Base-by-base conservation (phyloP, 306 rosid genomes). In the Carpinus fangiana region DNA sequence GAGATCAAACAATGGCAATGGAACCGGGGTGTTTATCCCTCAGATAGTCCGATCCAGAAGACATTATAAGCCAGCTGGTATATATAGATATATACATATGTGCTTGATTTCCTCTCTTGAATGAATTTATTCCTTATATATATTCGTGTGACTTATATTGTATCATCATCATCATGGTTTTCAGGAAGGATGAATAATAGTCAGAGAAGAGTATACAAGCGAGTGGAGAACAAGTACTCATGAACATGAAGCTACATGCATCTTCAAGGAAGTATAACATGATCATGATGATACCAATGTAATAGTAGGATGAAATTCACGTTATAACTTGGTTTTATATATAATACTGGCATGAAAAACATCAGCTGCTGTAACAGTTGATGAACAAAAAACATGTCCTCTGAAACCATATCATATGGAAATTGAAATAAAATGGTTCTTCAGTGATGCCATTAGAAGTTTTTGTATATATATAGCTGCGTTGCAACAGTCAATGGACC, bases 21-120 rank as follows among this genome's bases (percentile, higher is more conserved):
- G 96, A 12, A 90, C 96, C 21, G 96, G 98, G 0, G 94, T 93
- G 28, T 93, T 93, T 86, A 93, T 90, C 76, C 98, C 98, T 14
- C 90, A 74, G 62, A 88, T 46, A 41, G 74, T 70, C 38, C 11
- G 76, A 66, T 72, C 84, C 82, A 83, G 20, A 56, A 83, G 76
- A 85, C 70, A 74, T 41, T 67, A 74, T 11, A 87, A 53, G 76
- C 47, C 45, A 41, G 45, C 76, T 79, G 89, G 94, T 90, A 31
- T 31, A 31, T 31, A 31, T 31, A 2, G 1, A 1, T 31, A 2
- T 31, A 23, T 23, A 23, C 26, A 2, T 2, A 81, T 45, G 79
- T 41, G 17, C 28, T 41, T 43, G 5, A 53, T 69, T 18, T 66
- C 1, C 1, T 66, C 16, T 41, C 50, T 41, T 9, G 50, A 41